Evolutionary conservation across 441 rosid species (phyloP).

Genomic region (Kokia cookei): DNA sequence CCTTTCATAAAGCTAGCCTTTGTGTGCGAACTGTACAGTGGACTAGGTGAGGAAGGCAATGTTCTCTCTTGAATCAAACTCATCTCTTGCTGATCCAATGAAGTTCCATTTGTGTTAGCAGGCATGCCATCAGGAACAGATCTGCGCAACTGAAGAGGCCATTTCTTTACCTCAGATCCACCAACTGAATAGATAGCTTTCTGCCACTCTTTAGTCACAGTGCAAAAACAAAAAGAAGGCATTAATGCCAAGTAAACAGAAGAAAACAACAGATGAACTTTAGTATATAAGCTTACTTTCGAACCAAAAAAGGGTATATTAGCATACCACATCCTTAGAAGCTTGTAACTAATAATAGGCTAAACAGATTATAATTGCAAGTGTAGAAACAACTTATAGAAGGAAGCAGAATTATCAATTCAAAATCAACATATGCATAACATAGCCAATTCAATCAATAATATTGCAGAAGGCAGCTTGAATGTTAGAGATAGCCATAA

Average conservation of each 20-base stretch:
- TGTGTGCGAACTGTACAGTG: slow-evolving; percentile 77
- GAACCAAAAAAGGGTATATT: background rate
- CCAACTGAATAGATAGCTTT: slow-evolving; percentile 93
- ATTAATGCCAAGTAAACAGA: slow-evolving; percentile 6
- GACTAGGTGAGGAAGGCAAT: slow-evolving; percentile 81
- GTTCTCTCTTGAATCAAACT: slow-evolving; percentile 89
- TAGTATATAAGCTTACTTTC: background rate
- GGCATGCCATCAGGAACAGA: slow-evolving; percentile 79
- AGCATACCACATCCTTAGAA: background rate
- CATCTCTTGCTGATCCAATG: slow-evolving; percentile 92
- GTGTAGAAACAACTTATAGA: background rate
- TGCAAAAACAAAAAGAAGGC: background rate
- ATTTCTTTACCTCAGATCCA: slow-evolving; percentile 89
- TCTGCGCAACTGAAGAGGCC: slow-evolving; percentile 94
- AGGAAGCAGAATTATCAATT: background rate
- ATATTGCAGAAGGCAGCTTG: background rate
- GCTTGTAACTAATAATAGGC: background rate
- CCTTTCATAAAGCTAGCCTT: slow-evolving; percentile 90
- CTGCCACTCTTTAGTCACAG: slow-evolving; percentile 76
- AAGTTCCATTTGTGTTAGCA: slow-evolving; percentile 58
- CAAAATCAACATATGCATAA: background rate
- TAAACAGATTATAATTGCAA: slow-evolving; percentile 1
- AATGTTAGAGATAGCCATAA: background rate
- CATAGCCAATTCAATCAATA: background rate
- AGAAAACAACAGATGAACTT: background rate